These are phyloP conservation scores for Geotrichum klebahnii DNA, from an alignment of 1,139 yeast species.

Conservation along the genomic window DNA sequence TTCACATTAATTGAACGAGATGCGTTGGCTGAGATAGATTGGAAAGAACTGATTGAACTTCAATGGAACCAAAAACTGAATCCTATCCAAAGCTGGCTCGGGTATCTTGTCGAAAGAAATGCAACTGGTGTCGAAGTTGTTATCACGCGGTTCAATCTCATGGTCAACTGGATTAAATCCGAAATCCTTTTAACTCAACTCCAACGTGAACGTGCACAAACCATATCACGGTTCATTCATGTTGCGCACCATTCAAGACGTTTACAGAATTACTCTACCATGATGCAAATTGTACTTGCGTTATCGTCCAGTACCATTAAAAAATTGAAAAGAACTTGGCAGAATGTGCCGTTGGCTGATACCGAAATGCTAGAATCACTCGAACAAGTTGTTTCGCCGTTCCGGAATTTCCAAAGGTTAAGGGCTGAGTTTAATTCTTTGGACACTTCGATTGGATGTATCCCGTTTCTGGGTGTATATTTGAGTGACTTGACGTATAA, in stretches of 20 bases:
- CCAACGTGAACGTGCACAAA: conserved; percentile 55
- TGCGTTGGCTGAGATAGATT: conserved; percentile 76
- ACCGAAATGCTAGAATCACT: conserved; percentile 40
- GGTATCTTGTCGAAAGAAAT: conserved; percentile 60
- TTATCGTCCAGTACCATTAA: conserved; percentile 67
- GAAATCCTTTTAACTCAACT: conserved; percentile 70
- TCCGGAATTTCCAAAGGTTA: conserved; percentile 63
- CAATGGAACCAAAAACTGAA: conserved; percentile 64
- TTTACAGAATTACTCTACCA: conserved; percentile 79
- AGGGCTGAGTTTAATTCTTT: conserved; percentile 59
- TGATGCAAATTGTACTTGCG: conserved; percentile 83
- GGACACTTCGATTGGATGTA: conserved; percentile 66
- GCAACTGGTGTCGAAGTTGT: conserved; percentile 71
- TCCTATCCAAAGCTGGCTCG: conserved; percentile 84
- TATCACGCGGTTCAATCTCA: conserved; percentile 80
- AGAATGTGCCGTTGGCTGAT: conserved; percentile 50
- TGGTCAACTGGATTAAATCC: conserved; percentile 86
- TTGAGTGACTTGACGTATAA: conserved; percentile 78
- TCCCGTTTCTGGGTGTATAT: conserved; percentile 85
- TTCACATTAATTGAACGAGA: conserved; percentile 84
- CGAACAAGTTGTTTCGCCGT: conserved; percentile 53
- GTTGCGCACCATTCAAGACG: conserved; percentile 61
- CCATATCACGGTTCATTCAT: conserved; percentile 77
- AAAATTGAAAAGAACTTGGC: conserved; percentile 68
- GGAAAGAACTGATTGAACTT: conserved; percentile 82